Percentiles rank a stretch among this genome's conserved stretches.
phyloP scores from a whole-genome alignment of 2,329 filamentous ascomycete species.

The Biscogniauxia marginata region DNA sequence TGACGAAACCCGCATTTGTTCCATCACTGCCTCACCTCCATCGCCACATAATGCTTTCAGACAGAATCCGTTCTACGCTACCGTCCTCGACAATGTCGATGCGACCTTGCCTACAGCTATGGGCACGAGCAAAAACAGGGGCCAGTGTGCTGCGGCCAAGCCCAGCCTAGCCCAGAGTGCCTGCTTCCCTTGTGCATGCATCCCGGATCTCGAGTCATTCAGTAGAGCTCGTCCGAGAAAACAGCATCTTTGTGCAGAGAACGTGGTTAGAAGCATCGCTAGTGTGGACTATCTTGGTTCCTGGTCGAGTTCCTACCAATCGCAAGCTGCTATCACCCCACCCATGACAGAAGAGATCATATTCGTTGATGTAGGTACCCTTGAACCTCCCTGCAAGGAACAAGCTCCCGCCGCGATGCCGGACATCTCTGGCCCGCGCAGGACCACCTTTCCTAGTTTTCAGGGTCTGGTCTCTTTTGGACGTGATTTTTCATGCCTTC shows the following conservation, averaged over 20 bases:
- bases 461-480: constrained; percentile 25
- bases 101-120: not conserved
- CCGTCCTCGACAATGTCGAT: not conserved
- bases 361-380: constrained; percentile 14
- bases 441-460: constrained; percentile 23
- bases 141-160: not conserved
- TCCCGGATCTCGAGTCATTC: constrained; percentile 6
- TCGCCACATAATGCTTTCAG: constrained; percentile 25
- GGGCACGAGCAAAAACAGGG: not conserved
- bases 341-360: constrained; percentile 6
- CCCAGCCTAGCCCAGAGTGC: constrained; percentile 11
- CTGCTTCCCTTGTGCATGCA: constrained; percentile 12
- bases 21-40: constrained; percentile 46
- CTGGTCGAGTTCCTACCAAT: constrained; percentile 22
- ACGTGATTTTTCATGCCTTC: constrained; percentile 28
- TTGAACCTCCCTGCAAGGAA: constrained; percentile 25
- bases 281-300: constrained; percentile 16
- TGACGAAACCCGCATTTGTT: constrained; percentile 48
- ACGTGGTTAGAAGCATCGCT: constrained; percentile 17
- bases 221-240: constrained; percentile 11
- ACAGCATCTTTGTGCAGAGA: constrained; percentile 4
- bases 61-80: constrained; percentile 8
- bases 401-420: constrained; percentile 28
- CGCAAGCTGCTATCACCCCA: constrained; percentile 4
- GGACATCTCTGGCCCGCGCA: constrained; percentile 34